Conservation (phyloP, 129 eudicot species). For the Calendula officinalis region DNA sequence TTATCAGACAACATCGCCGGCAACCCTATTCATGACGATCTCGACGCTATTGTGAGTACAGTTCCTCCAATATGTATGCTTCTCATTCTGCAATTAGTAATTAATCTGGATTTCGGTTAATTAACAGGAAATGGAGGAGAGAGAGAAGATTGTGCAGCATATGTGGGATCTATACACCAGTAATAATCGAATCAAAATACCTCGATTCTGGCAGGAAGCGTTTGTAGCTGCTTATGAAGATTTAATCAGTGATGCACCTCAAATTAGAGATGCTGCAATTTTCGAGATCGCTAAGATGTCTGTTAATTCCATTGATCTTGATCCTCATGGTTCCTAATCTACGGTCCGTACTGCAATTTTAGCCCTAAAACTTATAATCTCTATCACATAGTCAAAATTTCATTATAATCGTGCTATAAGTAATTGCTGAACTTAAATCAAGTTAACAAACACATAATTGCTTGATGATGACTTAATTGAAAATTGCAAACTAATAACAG, state of each 20-base stretch:
- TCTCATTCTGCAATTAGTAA: neutral
- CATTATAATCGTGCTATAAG: neutral
- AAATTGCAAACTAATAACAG: neutral
- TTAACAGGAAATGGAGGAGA: conserved; percentile 77
- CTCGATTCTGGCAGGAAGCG: conserved; percentile 76
- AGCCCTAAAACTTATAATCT: neutral
- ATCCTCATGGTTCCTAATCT: conserved; percentile 42
- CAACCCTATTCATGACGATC: conserved; percentile 48
- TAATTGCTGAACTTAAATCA: no score
- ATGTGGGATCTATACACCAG: conserved; percentile 88
- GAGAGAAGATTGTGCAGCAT: conserved; percentile 77
- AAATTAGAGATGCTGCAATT: conserved; percentile 59
- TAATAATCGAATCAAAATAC: conserved; percentile 48
- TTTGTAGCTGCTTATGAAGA: conserved; percentile 89
- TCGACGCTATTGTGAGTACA: conserved; percentile 64
- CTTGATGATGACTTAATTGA: neutral
- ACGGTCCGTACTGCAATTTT: conserved; percentile 29
- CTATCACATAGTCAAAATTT: neutral
- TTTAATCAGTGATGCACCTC: conserved; percentile 55
- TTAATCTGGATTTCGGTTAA: conserved; percentile 13
- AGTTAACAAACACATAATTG: no score
- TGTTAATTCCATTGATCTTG: conserved; percentile 39
- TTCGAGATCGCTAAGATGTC: conserved; percentile 88
- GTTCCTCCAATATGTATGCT: neutral
- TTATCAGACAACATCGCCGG: conserved; percentile 34